These are phyloP conservation scores for Holtermannia corniformis DNA, from an alignment of 768 basidiomycete species.

Conservation along the genomic window DNA sequence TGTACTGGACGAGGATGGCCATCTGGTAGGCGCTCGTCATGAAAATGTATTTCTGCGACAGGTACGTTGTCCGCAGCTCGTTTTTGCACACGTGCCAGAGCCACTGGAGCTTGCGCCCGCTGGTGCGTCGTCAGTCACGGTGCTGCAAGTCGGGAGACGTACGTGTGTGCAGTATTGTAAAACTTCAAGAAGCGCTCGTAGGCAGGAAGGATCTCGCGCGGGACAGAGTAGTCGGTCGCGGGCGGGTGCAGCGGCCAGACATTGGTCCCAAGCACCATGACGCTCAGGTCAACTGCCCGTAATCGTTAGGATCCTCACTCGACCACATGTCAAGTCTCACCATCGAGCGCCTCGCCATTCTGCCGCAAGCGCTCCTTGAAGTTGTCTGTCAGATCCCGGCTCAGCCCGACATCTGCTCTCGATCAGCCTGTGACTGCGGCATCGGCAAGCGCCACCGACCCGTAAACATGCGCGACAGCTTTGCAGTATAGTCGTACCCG, in stretches of 20 bases:
- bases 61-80: conserved; percentile 85
- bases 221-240: conserved; percentile 73
- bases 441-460: conserved; percentile 42
- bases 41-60: conserved; percentile 89
- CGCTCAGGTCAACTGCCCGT: conserved; percentile 63
- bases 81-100: conserved; percentile 98
- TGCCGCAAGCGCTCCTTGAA: conserved; percentile 90
- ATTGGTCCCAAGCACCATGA: conserved; percentile 90
- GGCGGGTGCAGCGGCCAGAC: conserved; percentile 86
- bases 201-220: conserved; percentile 71
- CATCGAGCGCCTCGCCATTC: conserved; percentile 57
- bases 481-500: conserved; percentile 94
- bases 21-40: conserved; percentile 93
- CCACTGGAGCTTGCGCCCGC: conserved; percentile 90
- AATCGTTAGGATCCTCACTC: background rate
- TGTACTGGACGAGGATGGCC: conserved; percentile 90
- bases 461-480: conserved; percentile 93
- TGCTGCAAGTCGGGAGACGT: conserved; percentile 3
- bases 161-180: conserved; percentile 83
- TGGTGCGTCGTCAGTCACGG: conserved; percentile 1
- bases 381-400: conserved; percentile 87
- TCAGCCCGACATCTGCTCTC: conserved; percentile 73
- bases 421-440: conserved; percentile 4
- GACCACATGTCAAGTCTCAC: conserved; percentile 7
- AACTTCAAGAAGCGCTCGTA: conserved; percentile 87